phyloP scores from a whole-genome alignment of 1,284 basidiomycete genomes.

The Polyporus tsugae region DNA sequence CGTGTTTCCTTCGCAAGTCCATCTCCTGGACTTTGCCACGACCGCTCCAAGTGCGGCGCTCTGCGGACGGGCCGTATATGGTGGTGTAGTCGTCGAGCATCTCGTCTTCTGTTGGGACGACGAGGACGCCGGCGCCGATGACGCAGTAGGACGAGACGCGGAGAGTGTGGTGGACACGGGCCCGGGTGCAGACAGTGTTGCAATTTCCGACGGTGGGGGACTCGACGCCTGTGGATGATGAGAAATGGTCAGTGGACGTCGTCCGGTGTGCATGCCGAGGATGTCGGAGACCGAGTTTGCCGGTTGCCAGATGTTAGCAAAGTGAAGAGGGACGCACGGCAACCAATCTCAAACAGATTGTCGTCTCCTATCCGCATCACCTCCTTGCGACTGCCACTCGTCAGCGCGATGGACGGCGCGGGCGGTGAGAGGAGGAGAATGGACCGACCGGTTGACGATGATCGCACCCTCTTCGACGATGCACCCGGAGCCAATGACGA shows the following conservation, averaged over 20 bases:
- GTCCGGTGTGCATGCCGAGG: too few relatives aligned
- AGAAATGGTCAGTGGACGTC: too few relatives aligned
- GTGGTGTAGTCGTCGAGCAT: constrained; percentile 86
- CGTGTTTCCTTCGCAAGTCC: constrained; percentile 86
- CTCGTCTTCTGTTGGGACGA: constrained; percentile 80
- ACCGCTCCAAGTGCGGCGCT: constrained; percentile 85
- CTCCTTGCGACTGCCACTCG: constrained; percentile 66
- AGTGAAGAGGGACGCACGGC: constrained; percentile 61
- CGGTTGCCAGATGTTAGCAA: constrained; percentile 12
- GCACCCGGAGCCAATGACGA: constrained; percentile 87
- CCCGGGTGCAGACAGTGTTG: constrained; percentile 87
- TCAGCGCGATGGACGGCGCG: constrained; percentile 7
- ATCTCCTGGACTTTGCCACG: constrained; percentile 85
- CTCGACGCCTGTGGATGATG: constrained; percentile 77
- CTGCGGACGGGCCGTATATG: constrained; percentile 80
- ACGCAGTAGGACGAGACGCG: constrained; percentile 82
- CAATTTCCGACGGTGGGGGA: constrained; percentile 82
- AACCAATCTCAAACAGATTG: constrained; percentile 94
- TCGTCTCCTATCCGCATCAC: constrained; percentile 93
- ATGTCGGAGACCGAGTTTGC: neutral
- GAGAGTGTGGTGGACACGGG: constrained; percentile 82
- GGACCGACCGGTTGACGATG: constrained; percentile 79
- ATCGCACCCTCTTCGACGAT: constrained; percentile 93
- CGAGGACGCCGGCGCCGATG: constrained; percentile 80
- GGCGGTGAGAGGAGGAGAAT: constrained; percentile 3